A percentile compares a stretch with the other conserved stretches of the same genome.
phyloP scores from a whole-genome alignment of 441 rosid species.

The Populus hybrid region DNA sequence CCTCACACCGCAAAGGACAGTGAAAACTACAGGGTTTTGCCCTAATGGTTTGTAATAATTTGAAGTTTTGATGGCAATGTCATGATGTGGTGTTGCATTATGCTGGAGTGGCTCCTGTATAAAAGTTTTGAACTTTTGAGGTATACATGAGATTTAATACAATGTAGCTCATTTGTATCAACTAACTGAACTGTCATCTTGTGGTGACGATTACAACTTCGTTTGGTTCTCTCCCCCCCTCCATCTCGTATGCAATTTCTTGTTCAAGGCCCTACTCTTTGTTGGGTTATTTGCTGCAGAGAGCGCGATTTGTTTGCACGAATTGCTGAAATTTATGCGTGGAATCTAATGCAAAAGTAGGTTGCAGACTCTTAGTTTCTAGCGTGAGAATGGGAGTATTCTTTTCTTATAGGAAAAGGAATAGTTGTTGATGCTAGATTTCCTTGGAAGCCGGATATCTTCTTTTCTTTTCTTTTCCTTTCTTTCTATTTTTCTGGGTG shows the following conservation, averaged over 20 bases:
- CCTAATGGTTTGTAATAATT: not conserved
- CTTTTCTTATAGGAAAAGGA: too few relatives aligned
- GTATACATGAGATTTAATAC: not conserved
- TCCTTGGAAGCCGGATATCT: too few relatives aligned
- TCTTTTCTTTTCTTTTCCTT: too few relatives aligned
- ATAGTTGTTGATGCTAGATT: too few relatives aligned
- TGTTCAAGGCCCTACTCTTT: not conserved
- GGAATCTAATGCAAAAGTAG: not conserved
- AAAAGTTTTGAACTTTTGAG: not conserved
- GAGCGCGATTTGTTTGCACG: not conserved
- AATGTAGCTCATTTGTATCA: not conserved
- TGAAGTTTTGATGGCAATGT: not conserved
- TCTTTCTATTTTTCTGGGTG: too few relatives aligned
- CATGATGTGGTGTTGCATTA: not conserved
- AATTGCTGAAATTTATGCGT: not conserved
- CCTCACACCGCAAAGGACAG: conserved; percentile 5
- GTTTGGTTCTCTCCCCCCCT: too few relatives aligned
- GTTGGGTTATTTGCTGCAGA: not conserved
- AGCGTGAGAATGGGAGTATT: too few relatives aligned
- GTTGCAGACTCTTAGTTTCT: not conserved
- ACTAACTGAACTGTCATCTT: not conserved
- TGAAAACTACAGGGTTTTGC: not conserved
- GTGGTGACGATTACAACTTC: not conserved
- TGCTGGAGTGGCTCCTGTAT: not conserved
- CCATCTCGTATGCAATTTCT: too few relatives aligned